phyloP scores from a whole-genome alignment of 1,139 yeast species.

The Diutina scorzettiae region DNA sequence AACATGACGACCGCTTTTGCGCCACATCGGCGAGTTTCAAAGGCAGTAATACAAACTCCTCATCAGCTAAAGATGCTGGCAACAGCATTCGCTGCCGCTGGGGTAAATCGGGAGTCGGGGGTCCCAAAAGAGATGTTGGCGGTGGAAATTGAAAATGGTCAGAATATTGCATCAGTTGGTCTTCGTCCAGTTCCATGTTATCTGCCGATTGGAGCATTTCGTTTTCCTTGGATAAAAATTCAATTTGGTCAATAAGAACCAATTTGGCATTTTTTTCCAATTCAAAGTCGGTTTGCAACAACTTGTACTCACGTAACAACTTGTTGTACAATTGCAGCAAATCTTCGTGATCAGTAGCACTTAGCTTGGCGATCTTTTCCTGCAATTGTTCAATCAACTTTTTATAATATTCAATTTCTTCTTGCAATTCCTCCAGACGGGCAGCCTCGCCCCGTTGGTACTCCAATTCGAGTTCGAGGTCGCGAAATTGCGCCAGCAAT shows the following conservation, averaged over 20 bases:
- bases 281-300: slow-evolving; percentile 29
- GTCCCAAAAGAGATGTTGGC: slow-evolving; percentile 7
- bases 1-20: not conserved
- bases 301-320: slow-evolving; percentile 25
- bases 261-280: slow-evolving; percentile 40
- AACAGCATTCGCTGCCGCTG: slow-evolving; percentile 22
- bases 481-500: slow-evolving; percentile 13
- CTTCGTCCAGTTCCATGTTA: slow-evolving; percentile 7
- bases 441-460: slow-evolving; percentile 13
- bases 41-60: slow-evolving; percentile 34
- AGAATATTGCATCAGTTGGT: slow-evolving; percentile 8
- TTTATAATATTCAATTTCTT: slow-evolving; percentile 22
- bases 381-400: slow-evolving; percentile 22
- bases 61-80: slow-evolving; percentile 20
- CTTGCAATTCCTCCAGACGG: slow-evolving; percentile 16
- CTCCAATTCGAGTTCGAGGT: slow-evolving; percentile 15
- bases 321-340: slow-evolving; percentile 19
- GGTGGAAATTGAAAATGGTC: slow-evolving; percentile 19
- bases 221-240: slow-evolving; percentile 32
- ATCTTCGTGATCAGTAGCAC: slow-evolving; percentile 10
- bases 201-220: slow-evolving; percentile 12
- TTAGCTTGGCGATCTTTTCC: slow-evolving; percentile 17
- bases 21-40: slow-evolving; percentile 21
- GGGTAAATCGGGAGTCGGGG: slow-evolving; percentile 11
- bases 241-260: slow-evolving; percentile 44